phyloP scores from a whole-genome alignment of 176 grass and related monocot genomes.

The Oryza australiensis region DNA sequence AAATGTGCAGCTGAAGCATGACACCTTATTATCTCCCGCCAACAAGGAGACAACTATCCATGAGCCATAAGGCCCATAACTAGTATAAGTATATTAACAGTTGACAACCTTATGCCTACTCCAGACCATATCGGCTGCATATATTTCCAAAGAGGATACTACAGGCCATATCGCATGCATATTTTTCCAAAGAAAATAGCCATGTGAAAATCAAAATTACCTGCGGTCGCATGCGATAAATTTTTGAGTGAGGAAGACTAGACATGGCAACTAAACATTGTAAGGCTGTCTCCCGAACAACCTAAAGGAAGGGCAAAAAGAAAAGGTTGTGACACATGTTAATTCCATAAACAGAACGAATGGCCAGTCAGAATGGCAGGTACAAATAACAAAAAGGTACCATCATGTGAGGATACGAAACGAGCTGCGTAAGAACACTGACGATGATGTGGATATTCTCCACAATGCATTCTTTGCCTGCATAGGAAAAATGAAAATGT shows the following conservation, averaged over 20 bases:
- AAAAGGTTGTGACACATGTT: constrained; percentile 32
- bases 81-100: background rate
- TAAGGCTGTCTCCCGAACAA: constrained; percentile 90
- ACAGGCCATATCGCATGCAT: background rate
- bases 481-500: constrained; percentile 18
- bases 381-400: constrained; percentile 44
- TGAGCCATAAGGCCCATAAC: background rate
- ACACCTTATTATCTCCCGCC: background rate
- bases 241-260: constrained; percentile 78
- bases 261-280: constrained; percentile 88
- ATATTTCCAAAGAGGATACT: constrained; percentile 23
- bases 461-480: constrained; percentile 73
- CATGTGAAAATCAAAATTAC: constrained; percentile 49
- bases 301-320: constrained; percentile 44
- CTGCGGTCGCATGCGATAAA: constrained; percentile 76
- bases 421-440: constrained; percentile 52
- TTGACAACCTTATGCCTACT: constrained; percentile 4
- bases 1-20: constrained; percentile 21
- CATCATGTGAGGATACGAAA: constrained; percentile 88
- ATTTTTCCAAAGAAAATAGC: constrained; percentile 28
- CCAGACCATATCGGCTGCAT: background rate
- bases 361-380: constrained; percentile 18
- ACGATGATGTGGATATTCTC: constrained; percentile 79
- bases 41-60: background rate
- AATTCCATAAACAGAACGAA: constrained; percentile 22